A percentile compares a stretch with the other conserved stretches of the same genome.
Evolutionary conservation across 768 basidiomycete genomes (phyloP).

Genomic region (Lactarius tabidus): DNA sequence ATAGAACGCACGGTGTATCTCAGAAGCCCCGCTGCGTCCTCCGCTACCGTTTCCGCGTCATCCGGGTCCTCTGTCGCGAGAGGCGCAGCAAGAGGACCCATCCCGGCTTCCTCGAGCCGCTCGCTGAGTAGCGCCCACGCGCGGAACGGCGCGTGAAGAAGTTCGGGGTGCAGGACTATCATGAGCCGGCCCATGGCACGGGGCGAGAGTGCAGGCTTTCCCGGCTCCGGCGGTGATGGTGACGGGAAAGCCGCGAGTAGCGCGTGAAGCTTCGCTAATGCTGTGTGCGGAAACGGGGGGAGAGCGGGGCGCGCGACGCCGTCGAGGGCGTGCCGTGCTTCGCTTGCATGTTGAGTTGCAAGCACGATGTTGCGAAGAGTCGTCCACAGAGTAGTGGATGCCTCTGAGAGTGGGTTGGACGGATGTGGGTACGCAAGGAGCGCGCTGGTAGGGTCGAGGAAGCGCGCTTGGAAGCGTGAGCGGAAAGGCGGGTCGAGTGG

Average conservation of each 20-base stretch:
- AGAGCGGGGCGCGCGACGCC: conserved; percentile 49
- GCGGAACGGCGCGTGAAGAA: conserved; percentile 53
- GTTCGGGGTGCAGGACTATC: conserved; percentile 54
- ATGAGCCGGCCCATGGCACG: conserved; percentile 51
- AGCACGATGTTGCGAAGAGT: conserved; percentile 55
- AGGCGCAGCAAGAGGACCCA: conserved; percentile 52
- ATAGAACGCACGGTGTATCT: conserved; percentile 48
- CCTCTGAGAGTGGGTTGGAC: conserved; percentile 7
- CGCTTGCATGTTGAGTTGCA: conserved; percentile 59
- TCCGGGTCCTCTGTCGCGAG: conserved; percentile 36
- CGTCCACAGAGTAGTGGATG: conserved; percentile 32
- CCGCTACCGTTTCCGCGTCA: conserved; percentile 32
- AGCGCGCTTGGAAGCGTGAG: conserved; percentile 65
- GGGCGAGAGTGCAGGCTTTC: conserved; percentile 32
- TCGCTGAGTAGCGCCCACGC: conserved; percentile 59
- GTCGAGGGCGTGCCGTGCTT: conserved; percentile 52
- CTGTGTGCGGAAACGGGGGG: conserved; percentile 63
- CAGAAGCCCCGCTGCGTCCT: conserved; percentile 38
- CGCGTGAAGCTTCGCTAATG: conserved; percentile 46
- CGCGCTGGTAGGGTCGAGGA: conserved; percentile 56
- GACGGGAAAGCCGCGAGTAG: conserved; percentile 50
- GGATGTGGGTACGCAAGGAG: conserved; percentile 39
- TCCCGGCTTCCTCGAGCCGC: conserved; percentile 50
- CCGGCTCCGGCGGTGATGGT: conserved; percentile 37
- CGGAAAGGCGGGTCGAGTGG: conserved; percentile 64